Percentiles rank a stretch among this genome's conserved stretches.
Conservation (phyloP, 2,329 filamentous ascomycete genomes). For the Samsoniella hepiali region DNA sequence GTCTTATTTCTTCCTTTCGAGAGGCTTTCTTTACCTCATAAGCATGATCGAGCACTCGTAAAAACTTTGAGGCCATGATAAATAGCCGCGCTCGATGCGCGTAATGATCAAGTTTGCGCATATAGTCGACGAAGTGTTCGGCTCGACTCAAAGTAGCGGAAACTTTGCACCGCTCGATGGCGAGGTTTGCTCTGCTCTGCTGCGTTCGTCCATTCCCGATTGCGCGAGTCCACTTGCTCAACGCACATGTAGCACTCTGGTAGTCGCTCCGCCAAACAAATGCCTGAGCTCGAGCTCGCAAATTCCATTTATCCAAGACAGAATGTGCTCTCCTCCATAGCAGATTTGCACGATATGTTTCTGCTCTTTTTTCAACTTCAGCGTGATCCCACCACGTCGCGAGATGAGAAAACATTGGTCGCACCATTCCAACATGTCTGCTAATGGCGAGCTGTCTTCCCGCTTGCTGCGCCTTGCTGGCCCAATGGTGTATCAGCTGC, state of each 20-base stretch:
- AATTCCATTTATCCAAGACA: slow-evolving; percentile 13
- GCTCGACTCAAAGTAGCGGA: background rate
- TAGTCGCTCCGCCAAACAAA: slow-evolving; percentile 17
- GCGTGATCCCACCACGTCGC: slow-evolving; percentile 15
- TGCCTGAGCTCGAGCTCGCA: slow-evolving; percentile 12
- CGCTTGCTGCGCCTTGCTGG: background rate
- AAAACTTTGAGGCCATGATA: slow-evolving; percentile 11
- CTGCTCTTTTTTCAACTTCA: slow-evolving; percentile 4
- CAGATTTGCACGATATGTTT: background rate
- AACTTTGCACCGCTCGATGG: background rate
- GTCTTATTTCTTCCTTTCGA: slow-evolving; percentile 15
- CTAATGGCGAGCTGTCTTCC: background rate
- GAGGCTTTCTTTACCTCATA: background rate
- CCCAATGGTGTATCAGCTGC: slow-evolving; percentile 32
- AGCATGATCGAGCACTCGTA: slow-evolving; percentile 12
- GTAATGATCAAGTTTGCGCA: slow-evolving; percentile 5
- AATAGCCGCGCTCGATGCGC: slow-evolving; percentile 13
- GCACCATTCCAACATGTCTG: slow-evolving; percentile 4
- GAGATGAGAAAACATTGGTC: slow-evolving; percentile 11
- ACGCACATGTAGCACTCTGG: background rate
- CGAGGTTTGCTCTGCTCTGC: background rate
- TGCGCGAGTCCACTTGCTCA: slow-evolving; percentile 1
- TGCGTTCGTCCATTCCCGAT: background rate
- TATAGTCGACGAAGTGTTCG: slow-evolving; percentile 1
- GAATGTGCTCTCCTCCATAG: slow-evolving; percentile 2